phyloP scores from a whole-genome alignment of 768 basidiomycete species.

The Pleurotus ostreatus region DNA sequence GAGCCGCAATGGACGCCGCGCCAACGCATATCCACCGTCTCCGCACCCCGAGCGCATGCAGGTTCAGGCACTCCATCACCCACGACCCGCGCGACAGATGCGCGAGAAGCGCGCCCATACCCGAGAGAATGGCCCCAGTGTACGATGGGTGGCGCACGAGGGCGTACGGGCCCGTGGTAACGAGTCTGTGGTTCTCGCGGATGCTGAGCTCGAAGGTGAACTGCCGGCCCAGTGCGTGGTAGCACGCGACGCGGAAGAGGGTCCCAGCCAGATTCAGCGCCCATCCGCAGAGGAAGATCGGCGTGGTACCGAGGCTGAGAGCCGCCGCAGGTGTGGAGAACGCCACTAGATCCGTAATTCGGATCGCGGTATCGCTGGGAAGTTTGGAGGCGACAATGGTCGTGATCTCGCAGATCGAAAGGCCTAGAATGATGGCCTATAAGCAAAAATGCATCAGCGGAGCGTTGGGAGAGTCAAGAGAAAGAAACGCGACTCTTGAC shows the following conservation, averaged over 20 bases:
- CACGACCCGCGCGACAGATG: constrained; percentile 1
- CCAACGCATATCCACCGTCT: not conserved
- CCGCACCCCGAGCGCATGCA: not conserved
- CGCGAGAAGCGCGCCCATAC: not conserved
- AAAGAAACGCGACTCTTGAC: not conserved
- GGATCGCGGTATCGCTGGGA: too few species aligned
- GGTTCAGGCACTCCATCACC: not conserved
- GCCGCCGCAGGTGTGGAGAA: too few species aligned
- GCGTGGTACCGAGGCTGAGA: constrained; percentile 8
- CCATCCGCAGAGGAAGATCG: constrained; percentile 14
- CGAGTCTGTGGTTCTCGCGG: constrained; percentile 18
- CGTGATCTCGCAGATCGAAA: too few species aligned
- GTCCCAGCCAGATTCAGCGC: constrained; percentile 15
- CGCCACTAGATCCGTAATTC: too few species aligned
- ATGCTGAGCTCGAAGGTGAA: constrained; percentile 26
- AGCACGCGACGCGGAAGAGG: constrained; percentile 22
- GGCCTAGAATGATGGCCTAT: too few species aligned
- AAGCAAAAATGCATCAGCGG: too few species aligned
- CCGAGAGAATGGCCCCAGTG: constrained; percentile 10
- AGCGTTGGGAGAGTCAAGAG: not conserved
- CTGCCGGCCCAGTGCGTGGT: constrained; percentile 17
- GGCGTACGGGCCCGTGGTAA: constrained; percentile 24
- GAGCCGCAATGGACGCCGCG: not conserved
- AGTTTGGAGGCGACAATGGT: too few species aligned
- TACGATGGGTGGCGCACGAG: constrained; percentile 27